Evolutionary conservation across 805 yeast genomes (phyloP).

Genomic region (Metschnikowia cerradonensis): DNA sequence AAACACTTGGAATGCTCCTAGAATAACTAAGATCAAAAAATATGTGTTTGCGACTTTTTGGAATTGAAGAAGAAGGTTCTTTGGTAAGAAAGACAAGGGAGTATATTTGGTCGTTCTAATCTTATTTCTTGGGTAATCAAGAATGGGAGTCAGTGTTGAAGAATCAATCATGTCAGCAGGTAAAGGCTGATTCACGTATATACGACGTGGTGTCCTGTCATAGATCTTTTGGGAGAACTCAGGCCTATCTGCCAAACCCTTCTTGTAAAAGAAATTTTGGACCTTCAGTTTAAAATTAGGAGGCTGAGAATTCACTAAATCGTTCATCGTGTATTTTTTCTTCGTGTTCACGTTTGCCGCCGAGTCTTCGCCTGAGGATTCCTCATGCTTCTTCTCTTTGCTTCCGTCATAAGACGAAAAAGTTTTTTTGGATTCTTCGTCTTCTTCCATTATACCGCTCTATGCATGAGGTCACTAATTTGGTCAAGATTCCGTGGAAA

Average conservation of each 20-base stretch:
- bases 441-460: conserved; percentile 2
- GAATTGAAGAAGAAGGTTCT: conserved; percentile 66
- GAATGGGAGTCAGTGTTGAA: conserved; percentile 53
- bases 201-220: conserved; percentile 35
- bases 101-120: conserved; percentile 95
- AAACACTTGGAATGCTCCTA: conserved; percentile 74
- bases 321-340: conserved; percentile 12
- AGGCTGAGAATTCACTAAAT: conserved; percentile 9
- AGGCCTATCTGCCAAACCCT: conserved; percentile 29
- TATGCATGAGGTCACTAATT: conserved; percentile 1
- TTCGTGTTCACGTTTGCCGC: neutral
- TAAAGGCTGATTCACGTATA: conserved; percentile 48
- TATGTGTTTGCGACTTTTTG: conserved; percentile 86
- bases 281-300: conserved; percentile 10
- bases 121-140: conserved; percentile 78
- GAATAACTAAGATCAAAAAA: conserved; percentile 71
- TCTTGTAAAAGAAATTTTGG: conserved; percentile 16
- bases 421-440: conserved; percentile 4
- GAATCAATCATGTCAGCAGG: conserved; percentile 46
- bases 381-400: conserved; percentile 4
- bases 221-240: conserved; percentile 35
- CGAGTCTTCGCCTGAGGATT: neutral
- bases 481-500: neutral
- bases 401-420: conserved; percentile 1
- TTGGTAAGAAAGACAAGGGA: conserved; percentile 83